Base-by-base conservation (phyloP, 1,284 basidiomycete genomes). In the Cryptococcus amylolentus region DNA sequence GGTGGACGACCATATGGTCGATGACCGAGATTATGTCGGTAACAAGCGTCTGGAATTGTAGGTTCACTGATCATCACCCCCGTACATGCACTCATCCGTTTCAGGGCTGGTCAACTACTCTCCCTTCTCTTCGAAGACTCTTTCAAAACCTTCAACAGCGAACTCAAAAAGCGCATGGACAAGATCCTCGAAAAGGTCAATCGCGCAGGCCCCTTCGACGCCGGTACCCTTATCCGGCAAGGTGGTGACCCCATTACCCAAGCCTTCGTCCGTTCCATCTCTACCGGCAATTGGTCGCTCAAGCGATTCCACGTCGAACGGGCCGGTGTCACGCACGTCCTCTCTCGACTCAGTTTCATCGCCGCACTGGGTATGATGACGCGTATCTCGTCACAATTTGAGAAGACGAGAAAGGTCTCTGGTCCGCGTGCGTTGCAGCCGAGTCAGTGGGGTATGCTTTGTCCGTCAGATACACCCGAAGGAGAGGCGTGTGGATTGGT, bases 231-330 rank as follows among this genome's bases (percentile, higher is more conserved):
- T 69, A 88, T 90, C 23, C 62, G 61, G 38, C 64, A 69, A 14
- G 68, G 68, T 26, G 79, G 79, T 51, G 94, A 98, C 70, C 89
- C 92, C 66, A 92, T 99, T 73, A 98, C 95, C 8, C 83, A 90
- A 6, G 97, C 96, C 31, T 98, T 99, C 68, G 89, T 94, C 37
- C 89, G 96, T 52, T 95, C 97, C 26, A 98, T 99, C 66, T 97
- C 95, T 10, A 99, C 96, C 0, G 96, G 96, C 7, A 99, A 99
- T 72, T 99, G 96, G 96, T 93, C 91, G 26, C 81, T 98, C 55
- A 99, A 98, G 78, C 90, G 96, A 59, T 99, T 99, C 85, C 97
- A 96, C 81, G 98, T 98, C 91, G 96, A 98, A 75, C 86, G 97
- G 43, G 96, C 96, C 0, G 96, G 96, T 55, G 93, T 99, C 51